Evolutionary conservation across 495 filamentous ascomycete species (phyloP), one percentile per base, ranked within the genome.

Genomic region (Podospora fimiseda): DNA sequence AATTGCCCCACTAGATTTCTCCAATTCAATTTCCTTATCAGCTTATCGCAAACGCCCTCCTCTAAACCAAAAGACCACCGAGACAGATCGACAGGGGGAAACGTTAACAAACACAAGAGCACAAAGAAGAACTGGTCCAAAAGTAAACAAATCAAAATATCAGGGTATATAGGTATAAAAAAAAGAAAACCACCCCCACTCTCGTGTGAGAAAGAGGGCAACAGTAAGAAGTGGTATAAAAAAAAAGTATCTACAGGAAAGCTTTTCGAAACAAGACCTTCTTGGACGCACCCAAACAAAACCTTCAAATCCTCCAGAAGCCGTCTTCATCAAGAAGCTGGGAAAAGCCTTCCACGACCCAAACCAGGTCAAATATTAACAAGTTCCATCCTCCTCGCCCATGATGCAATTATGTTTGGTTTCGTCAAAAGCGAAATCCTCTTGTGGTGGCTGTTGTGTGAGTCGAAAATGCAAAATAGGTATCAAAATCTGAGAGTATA

Each of bases 11-110:
- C 43, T 43, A 56, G 39, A 59, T 48, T 44, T 56, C 40, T 22
- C 42, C 41, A 19, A 47, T n/a, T n/a, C n/a, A 20, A 38, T 41
- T 47, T 48, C 52, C 37, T 59, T 56, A 59, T 50, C n/a, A n/a
- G n/a, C 54, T 57, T 57, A 39, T 53, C 47, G 22, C 16, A 4
- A 24, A 39, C 9, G 22, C 9, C 11, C 19, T 36, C 42, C 21
- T n/a, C 19, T 13, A 21, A 1, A 15, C 45, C 9, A 20, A 16
- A 20, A 44, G 40, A 46, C 47, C 48, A 41, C 37, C 18, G 21
- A 33, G 11, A 11, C 6, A 6, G 27, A 33, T 41, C 39, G 39
- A 41, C 44, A 47, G 44, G 44, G 23, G 27, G 27, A 11, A 33
- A 33, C 27, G 5, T 11, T 33, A 33, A 5, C 27, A 33, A 33